A percentile compares a stretch with the other conserved stretches of the same genome.
phyloP scores from a whole-genome alignment of 2,329 filamentous ascomycete genomes.

The Calonectria henricotiae region DNA sequence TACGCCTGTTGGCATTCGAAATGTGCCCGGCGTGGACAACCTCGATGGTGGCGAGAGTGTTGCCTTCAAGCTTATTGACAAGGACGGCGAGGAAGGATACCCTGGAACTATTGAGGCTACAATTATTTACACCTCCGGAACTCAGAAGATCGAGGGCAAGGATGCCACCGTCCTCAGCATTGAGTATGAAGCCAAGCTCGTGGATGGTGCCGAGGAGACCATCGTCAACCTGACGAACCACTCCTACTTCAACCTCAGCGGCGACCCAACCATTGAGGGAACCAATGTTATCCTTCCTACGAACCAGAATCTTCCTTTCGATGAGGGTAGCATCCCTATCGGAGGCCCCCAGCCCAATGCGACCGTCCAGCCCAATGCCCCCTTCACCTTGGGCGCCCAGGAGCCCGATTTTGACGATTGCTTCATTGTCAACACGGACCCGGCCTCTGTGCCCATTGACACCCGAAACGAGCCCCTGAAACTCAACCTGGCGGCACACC shows the following conservation, averaged over 20 bases:
- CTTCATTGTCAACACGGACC: slow-evolving; percentile 82
- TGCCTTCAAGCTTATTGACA: slow-evolving; percentile 77
- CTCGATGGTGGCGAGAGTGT: slow-evolving; percentile 77
- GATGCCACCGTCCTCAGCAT: slow-evolving; percentile 83
- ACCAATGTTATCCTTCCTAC: slow-evolving; percentile 79
- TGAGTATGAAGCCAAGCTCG: slow-evolving; percentile 90
- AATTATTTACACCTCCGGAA: slow-evolving; percentile 85
- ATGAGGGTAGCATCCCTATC: slow-evolving; percentile 82
- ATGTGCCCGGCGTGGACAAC: slow-evolving; percentile 67
- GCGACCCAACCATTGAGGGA: slow-evolving; percentile 68
- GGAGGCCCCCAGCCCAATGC: slow-evolving; percentile 76
- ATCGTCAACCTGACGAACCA: slow-evolving; percentile 96
- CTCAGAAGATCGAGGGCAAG: slow-evolving; percentile 74
- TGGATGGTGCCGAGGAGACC: slow-evolving; percentile 88
- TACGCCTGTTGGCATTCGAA: slow-evolving; percentile 68
- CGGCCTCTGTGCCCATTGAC: slow-evolving; percentile 75
- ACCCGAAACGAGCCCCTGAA: slow-evolving; percentile 76
- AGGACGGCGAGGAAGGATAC: slow-evolving; percentile 90
- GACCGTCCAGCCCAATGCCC: slow-evolving; percentile 75
- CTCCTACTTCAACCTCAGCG: slow-evolving; percentile 81
- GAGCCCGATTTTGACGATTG: slow-evolving; percentile 91
- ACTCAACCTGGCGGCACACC: slow-evolving; percentile 80
- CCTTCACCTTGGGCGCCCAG: slow-evolving; percentile 80
- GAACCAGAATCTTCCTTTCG: slow-evolving; percentile 80
- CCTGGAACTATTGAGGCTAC: slow-evolving; percentile 86